Evolutionary conservation across 345 rosid species (phyloP).

Genomic region (Hibiscus trionum): DNA sequence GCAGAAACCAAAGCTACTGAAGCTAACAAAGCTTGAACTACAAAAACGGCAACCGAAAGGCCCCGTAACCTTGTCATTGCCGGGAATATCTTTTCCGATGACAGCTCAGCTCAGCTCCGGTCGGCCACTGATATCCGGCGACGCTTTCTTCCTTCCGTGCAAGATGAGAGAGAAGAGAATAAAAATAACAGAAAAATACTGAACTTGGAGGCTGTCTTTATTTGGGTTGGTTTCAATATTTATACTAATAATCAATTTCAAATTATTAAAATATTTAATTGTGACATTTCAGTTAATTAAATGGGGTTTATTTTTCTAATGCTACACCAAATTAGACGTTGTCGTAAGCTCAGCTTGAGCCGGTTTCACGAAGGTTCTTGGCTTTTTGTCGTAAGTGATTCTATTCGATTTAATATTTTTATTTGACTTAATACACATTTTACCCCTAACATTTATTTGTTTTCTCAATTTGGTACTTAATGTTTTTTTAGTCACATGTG

Average conservation of each 20-base stretch:
- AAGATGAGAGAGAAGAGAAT: conserved; percentile 13
- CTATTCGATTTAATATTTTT: no score
- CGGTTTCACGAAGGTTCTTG: neutral
- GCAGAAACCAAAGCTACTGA: conserved; percentile 42
- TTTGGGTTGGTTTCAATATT: conserved; percentile 9
- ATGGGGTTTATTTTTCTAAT: neutral
- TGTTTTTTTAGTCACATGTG: no score
- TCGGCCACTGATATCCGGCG: neutral
- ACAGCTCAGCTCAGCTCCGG: conserved; percentile 12
- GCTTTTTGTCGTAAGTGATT: neutral
- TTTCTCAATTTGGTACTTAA: no score
- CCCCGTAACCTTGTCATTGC: conserved; percentile 32
- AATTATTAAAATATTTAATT: neutral
- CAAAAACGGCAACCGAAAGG: conserved; percentile 18
- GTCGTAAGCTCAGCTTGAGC: neutral
- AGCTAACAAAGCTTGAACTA: conserved; percentile 18
- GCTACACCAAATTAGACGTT: neutral
- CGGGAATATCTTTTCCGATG: conserved; percentile 22
- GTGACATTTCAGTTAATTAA: neutral
- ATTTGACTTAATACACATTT: no score
- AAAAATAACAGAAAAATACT: neutral
- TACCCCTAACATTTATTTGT: no score
- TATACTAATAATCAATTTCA: neutral
- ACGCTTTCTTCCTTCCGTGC: neutral
- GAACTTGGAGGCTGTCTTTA: conserved; percentile 11